Evolutionary conservation across 129 eudicot genomes (phyloP).

Genomic region (Tanacetum coccineum): DNA sequence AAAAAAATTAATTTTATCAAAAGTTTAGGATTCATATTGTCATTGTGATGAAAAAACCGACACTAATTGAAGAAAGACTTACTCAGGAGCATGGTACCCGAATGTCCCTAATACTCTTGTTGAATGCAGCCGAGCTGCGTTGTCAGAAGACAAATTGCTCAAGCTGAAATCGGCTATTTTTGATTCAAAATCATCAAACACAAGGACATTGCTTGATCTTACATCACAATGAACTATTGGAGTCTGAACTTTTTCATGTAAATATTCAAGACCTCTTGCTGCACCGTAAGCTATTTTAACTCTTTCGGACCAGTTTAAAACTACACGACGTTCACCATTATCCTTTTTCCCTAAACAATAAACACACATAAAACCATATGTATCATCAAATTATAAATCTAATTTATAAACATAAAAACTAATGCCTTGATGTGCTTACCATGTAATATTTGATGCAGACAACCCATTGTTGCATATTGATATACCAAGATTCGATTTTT

Average conservation of each 20-base stretch:
- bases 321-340: conserved; percentile 59
- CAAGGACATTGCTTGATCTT: conserved; percentile 38
- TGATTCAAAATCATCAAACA: conserved; percentile 40
- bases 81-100: conserved; percentile 50
- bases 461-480: conserved; percentile 39
- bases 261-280: conserved; percentile 40
- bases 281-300: conserved; percentile 40
- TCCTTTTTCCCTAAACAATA: conserved; percentile 54
- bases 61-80: conserved; percentile 11
- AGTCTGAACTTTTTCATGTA: conserved; percentile 42
- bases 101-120: conserved; percentile 46
- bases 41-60: background rate
- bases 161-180: conserved; percentile 42
- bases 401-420: background rate
- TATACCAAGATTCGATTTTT: conserved; percentile 39
- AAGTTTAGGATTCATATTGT: conserved; percentile 8
- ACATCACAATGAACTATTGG: conserved; percentile 39
- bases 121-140: conserved; percentile 42
- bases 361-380: conserved; percentile 1
- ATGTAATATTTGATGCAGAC: conserved; percentile 59
- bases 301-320: conserved; percentile 28
- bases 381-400: background rate
- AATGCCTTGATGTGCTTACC: conserved; percentile 35
- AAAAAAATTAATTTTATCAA: conserved; percentile 5
- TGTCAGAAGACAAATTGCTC: conserved; percentile 42